Evolutionary conservation across 805 yeast genomes (phyloP), one percentile per base, ranked within the genome.

Genomic region (Ascoidea asiatica): DNA sequence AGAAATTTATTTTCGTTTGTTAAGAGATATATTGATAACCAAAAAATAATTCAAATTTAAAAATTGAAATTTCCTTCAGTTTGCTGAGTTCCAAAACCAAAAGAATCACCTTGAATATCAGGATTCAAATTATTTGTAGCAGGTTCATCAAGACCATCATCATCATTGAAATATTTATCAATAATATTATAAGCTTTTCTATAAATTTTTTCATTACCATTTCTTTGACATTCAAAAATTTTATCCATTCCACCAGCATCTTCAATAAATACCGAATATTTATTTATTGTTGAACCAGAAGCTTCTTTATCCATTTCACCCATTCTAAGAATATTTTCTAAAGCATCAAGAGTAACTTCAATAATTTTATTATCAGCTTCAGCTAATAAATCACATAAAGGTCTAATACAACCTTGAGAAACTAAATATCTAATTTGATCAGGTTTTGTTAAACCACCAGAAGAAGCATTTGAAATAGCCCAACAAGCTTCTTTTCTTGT

Each of bases 171-270:
- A 66, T 87, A 92, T 54, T 83, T 86, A 59, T 86, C 95, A 63
- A 92, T 88, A 58, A 92, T 86, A 53, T 70, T 70, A 68, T 75
- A 92, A 33, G 97, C 94, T 68, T 88, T 89, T 60, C 83, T 77
- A 65, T 92, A 92, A 58, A 92, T 85, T 59, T 81, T 85, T 60
- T 90, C 94, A 65, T 90, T 92, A 58, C 79, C 85, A 66, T 86
- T 88, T 61, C 74, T 77, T 72, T 92, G 98, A 61, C 95, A 84
- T 49, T 85, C 87, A 64, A 83, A 82, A 56, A 92, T 90, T 69
- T 86, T 89, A 63, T 92, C 97, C 79, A 88, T 82, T 50, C 98
- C 98, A 56, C 97, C 97, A 39, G 97, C 97, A 63, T 90, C 97
- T 68, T 92, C 98, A 59, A 92, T 84, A 66, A 66, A 87, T 50